Evolutionary conservation across 352 stramenopile species (phyloP).

Genomic region (Phytophthora sp.): DNA sequence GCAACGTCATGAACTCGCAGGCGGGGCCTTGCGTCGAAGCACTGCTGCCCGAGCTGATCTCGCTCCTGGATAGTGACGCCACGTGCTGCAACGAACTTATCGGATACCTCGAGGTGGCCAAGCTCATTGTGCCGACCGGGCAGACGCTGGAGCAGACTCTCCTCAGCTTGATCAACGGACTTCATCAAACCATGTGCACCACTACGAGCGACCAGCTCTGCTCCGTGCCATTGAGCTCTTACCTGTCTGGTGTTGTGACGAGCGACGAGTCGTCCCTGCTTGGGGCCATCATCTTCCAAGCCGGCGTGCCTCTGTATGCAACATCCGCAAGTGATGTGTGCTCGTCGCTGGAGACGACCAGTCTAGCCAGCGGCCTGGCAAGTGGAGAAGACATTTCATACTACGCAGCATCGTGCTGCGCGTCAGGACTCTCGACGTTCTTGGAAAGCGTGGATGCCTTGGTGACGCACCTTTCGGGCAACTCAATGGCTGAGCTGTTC

Average conservation of each 20-base stretch:
- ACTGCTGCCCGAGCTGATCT: conserved; percentile 49
- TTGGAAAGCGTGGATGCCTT: conserved; percentile 56
- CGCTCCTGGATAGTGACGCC: conserved; percentile 49
- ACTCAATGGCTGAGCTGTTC: conserved; percentile 55
- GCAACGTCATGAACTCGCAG: conserved; percentile 58
- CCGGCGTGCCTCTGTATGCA: conserved; percentile 55
- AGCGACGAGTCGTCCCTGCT: conserved; percentile 46
- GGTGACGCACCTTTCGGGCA: conserved; percentile 50
- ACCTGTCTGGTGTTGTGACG: conserved; percentile 39
- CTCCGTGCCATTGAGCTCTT: conserved; percentile 48
- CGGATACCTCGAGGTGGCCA: conserved; percentile 52
- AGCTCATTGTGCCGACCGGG: conserved; percentile 51
- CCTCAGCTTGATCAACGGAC: conserved; percentile 52
- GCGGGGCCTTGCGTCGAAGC: conserved; percentile 51
- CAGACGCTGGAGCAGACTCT: conserved; percentile 55
- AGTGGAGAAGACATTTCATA: conserved; percentile 42
- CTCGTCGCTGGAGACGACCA: conserved; percentile 41
- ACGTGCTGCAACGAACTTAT: conserved; percentile 54
- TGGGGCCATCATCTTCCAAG: conserved; percentile 46
- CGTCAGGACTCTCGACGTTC: conserved; percentile 39
- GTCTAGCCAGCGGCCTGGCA: conserved; percentile 45
- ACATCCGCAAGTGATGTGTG: conserved; percentile 48
- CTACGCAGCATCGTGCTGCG: conserved; percentile 57
- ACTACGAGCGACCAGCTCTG: conserved; percentile 47
- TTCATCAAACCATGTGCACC: conserved; percentile 65